phyloP scores from a whole-genome alignment of 805 yeast genomes.

The Saccharomycopsis synnaedendra region DNA sequence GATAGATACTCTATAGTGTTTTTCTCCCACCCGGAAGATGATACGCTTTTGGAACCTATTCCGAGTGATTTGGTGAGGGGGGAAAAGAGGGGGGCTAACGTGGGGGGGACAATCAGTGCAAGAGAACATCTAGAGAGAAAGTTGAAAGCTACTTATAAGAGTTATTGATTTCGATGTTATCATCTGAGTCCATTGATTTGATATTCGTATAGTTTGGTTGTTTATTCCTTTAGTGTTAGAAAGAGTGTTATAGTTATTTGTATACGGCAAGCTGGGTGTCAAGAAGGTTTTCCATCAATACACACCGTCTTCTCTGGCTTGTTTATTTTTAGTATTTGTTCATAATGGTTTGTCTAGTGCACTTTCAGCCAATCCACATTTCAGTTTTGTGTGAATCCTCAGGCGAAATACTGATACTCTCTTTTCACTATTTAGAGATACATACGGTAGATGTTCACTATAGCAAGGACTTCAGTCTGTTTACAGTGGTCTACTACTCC shows the following conservation, averaged over 20 bases:
- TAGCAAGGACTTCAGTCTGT: neutral
- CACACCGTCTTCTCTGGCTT: neutral
- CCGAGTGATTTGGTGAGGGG: slow-evolving; percentile 39
- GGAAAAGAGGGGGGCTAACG: slow-evolving; percentile 33
- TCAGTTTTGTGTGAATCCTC: neutral
- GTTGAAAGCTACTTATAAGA: slow-evolving; percentile 53
- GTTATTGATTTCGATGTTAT: slow-evolving; percentile 21
- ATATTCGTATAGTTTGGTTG: neutral
- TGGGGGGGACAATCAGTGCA: slow-evolving; percentile 44
- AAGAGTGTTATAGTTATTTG: neutral
- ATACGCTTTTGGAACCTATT: slow-evolving; percentile 52
- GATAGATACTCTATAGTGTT: slow-evolving; percentile 71
- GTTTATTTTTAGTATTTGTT: neutral
- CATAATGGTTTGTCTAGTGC: neutral
- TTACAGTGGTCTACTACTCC: neutral
- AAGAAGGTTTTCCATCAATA: neutral
- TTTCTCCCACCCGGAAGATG: slow-evolving; percentile 66
- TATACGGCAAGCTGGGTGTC: neutral
- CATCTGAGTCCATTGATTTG: neutral
- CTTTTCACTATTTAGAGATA: neutral
- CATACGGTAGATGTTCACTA: neutral
- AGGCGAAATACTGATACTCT: neutral
- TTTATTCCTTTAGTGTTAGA: too few species aligned
- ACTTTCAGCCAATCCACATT: neutral
- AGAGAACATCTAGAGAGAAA: slow-evolving; percentile 53